Evolutionary conservation across 768 basidiomycete genomes (phyloP), one percentile per base, ranked within the genome.

Genomic region (Naganishia antarctica): DNA sequence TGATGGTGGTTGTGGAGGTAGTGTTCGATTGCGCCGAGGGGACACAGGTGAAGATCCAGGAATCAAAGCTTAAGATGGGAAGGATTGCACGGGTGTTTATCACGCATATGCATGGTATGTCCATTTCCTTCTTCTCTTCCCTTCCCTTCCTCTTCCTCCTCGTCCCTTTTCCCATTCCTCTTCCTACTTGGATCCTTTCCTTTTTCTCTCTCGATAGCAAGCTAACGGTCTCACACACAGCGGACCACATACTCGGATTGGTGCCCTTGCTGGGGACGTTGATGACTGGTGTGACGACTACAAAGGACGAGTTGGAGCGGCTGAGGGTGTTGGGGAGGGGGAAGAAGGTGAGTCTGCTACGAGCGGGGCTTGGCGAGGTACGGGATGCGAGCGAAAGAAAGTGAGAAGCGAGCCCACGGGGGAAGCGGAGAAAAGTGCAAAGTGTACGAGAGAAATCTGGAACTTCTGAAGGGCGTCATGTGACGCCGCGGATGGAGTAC

Each of bases 21-120:
- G 75, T 77, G 6, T 75, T 77, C 65, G 76, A 77, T 44, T 69
- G 70, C 15, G 76, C 76, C 32, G 76, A 77, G 57, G 76, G 72
- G 5, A 74, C 76, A 8, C 67, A 70, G 16, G 45, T 63, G 16
- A 69, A 73, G 32, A 43, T 77, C 5, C 71, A 72, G 53, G 71
- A 73, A 49, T 74, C 73, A 13, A 58, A 66, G 6, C 43, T 77
- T 25, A 70, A 70, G 47, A 70, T 74, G 66, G 66, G 70, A 43
- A 71, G 73, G 34, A 74, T 77, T 58, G 63, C 71, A 21, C 66
- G 73, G 37, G 60, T 77, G 23, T 77, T 77, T 67, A 71, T 77
- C 53, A 75, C 76, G 0, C 76, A 77, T 60, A 69, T 77, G 71
- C 76, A 77, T 23, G 64, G 53, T 57, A 45, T 11, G 59, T 31